phyloP scores from a whole-genome alignment of 805 yeast species.

The Metschnikowia santaceciliae region DNA sequence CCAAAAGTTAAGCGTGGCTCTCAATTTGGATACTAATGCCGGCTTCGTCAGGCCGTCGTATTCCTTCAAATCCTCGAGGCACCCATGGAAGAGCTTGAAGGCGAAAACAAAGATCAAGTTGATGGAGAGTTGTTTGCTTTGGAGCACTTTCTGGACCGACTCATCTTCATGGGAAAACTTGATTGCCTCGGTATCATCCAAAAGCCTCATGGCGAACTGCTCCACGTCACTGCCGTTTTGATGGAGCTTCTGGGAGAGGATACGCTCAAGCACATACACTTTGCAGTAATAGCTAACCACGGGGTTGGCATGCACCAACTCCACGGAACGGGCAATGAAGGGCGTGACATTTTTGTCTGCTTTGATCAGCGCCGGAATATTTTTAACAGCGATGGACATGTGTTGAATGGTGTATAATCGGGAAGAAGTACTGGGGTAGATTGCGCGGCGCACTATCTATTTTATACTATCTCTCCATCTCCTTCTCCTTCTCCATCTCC shows the following conservation, averaged over 20 bases:
- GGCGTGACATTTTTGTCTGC: slow-evolving; percentile 42
- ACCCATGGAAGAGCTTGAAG: slow-evolving; percentile 48
- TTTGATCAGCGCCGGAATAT: slow-evolving; percentile 14
- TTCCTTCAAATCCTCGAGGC: slow-evolving; percentile 39
- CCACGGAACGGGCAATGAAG: slow-evolving; percentile 52
- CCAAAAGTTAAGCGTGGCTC: slow-evolving; percentile 53
- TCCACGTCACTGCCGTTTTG: slow-evolving; percentile 53
- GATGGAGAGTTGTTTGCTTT: slow-evolving; percentile 51
- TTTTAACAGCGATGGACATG: slow-evolving; percentile 2
- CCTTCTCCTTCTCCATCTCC: no score
- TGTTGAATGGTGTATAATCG: not conserved
- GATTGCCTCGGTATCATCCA: slow-evolving; percentile 66
- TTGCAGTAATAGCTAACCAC: slow-evolving; percentile 69
- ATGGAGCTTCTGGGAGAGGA: slow-evolving; percentile 60
- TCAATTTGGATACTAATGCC: slow-evolving; percentile 47
- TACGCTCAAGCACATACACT: slow-evolving; percentile 65
- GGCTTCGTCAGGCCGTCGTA: slow-evolving; percentile 36
- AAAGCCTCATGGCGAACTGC: slow-evolving; percentile 51
- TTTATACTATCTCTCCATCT: no score
- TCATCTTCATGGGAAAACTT: slow-evolving; percentile 43
- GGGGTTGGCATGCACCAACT: slow-evolving; percentile 56
- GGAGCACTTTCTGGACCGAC: slow-evolving; percentile 45
- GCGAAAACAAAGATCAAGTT: slow-evolving; percentile 42
- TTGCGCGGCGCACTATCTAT: not conserved
- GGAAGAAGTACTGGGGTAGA: not conserved